Evolutionary conservation across 345 rosid genomes (phyloP).

Genomic region (Gossypium sturtianum): DNA sequence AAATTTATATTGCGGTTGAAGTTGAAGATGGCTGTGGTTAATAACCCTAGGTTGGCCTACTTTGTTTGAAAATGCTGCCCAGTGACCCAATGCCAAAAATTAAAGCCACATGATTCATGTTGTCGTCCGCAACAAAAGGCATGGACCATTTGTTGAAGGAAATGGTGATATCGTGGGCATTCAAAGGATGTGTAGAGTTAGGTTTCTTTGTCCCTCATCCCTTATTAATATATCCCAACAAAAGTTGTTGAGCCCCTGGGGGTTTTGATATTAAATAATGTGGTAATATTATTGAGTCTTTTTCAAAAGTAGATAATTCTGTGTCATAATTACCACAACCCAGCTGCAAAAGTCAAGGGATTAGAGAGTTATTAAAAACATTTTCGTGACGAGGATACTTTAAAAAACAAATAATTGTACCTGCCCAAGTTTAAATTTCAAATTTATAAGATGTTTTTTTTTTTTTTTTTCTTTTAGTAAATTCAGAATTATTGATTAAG

Average conservation of each 20-base stretch:
- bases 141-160: no score
- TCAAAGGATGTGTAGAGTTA: not conserved
- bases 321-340: not conserved
- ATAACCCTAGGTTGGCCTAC: not conserved
- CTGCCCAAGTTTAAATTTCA: no score
- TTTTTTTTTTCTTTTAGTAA: no score
- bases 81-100: not conserved
- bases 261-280: not conserved
- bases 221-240: not conserved
- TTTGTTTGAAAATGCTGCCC: not conserved
- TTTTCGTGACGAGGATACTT: no score
- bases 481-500: no score
- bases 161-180: not conserved
- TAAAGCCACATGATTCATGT: slow-evolving; percentile 13
- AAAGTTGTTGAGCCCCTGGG: not conserved
- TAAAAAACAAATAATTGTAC: no score
- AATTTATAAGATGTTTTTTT: no score
- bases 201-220: not conserved
- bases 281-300: not conserved
- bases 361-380: no score
- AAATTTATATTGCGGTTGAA: no score
- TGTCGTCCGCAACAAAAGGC: no score
- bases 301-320: not conserved
- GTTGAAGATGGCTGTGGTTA: no score
- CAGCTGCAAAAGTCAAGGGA: no score